Conservation (phyloP, 441 rosid genomes). For the Kokia cookei region DNA sequence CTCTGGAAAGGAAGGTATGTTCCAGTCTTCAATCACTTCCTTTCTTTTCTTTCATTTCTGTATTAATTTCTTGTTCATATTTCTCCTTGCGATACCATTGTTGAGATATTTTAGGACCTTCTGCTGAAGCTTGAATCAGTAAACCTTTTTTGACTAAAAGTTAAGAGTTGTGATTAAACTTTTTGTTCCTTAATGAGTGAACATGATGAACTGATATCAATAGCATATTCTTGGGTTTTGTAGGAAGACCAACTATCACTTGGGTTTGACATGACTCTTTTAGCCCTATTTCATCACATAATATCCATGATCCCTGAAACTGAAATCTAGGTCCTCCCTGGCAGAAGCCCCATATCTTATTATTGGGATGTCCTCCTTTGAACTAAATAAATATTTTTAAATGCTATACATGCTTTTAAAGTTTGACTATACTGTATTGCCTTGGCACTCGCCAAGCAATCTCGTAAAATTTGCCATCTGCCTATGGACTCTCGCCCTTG, state of each 20-base stretch:
- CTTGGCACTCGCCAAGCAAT: neutral
- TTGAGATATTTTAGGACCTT: neutral
- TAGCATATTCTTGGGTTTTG: neutral
- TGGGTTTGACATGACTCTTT: neutral
- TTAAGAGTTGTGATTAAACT: neutral
- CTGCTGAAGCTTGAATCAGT: neutral
- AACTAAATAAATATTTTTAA: neutral
- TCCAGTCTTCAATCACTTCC: neutral
- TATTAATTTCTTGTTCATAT: neutral
- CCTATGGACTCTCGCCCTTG: neutral
- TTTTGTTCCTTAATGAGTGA: neutral
- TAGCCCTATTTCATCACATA: neutral
- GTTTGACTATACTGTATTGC: neutral
- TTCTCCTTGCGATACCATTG: neutral
- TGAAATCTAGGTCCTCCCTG: neutral
- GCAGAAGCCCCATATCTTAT: neutral
- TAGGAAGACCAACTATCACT: neutral
- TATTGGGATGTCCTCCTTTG: neutral
- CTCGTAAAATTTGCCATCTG: neutral
- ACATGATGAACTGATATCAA: neutral
- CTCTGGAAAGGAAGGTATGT: slow-evolving; percentile 88
- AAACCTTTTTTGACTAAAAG: no score
- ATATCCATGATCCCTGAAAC: neutral
- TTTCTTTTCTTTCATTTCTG: neutral
- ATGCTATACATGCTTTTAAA: neutral